Base-by-base conservation (phyloP, 805 yeast genomes). In the Millerozyma miso region DNA sequence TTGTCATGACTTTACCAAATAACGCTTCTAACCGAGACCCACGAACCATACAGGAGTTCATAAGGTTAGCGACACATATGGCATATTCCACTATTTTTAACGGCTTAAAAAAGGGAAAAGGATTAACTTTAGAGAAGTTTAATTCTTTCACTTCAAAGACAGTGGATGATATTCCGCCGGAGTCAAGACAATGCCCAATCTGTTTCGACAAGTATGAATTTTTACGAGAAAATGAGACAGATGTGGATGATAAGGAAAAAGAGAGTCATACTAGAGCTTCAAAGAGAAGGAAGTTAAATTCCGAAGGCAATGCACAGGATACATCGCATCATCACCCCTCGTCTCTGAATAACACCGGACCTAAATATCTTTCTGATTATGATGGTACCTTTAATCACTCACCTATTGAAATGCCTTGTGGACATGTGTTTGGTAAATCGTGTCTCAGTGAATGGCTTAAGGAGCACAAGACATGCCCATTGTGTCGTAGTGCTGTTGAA, bases 401-500 rank as follows among this genome's bases (percentile, higher is more conserved):
- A 3, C 85, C 97, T 0, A 71, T 85, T 1, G 67, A 75, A 44
- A 71, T 91, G 76, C 93, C 96, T 0, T 91, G 99, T 61, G 80
- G 80, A 6, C 99, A 91, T 57, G 58, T 81, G 0, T 91, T 93
- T 69, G 98, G 99, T 4, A 74, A 81, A 47, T 76, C 79, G n/a
- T 91, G 99, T 67, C 68, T 89, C 18, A 77, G 72, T 44, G 87
- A 84, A 52, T 91, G 99, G 99, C 76, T 91, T 39, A 76, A 74
- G 46, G 66, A 77, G 18, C 81, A 85, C 53, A 75, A 79, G 23
- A 79, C 88, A 2, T 90, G 98, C 59, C 99, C 99, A 0, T 63
- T 91, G 37, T 91, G 99, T 59, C 79, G 98, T 44, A 69, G 69
- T 14, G 67, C 73, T 16, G 52, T 49, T 10, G 62, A 46, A 71